phyloP scores from a whole-genome alignment of 176 grass and related monocot species.

The Cymbopogon citratus region DNA sequence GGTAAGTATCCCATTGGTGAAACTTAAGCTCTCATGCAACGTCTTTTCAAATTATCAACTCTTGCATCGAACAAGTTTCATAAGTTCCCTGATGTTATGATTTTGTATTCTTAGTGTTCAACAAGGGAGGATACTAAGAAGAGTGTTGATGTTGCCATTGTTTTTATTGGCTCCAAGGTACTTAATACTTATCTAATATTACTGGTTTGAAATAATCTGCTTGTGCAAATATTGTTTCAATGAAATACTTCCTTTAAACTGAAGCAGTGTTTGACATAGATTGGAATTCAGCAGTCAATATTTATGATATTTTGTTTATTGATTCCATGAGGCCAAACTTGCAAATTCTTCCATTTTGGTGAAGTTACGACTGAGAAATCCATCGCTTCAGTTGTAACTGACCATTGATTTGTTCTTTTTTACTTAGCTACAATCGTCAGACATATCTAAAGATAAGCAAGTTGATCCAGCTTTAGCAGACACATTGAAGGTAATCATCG shows the following conservation, averaged over 20 bases:
- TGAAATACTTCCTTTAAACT: not conserved
- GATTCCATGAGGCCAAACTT: not conserved
- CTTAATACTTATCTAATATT: not conserved
- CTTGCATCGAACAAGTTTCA: not conserved
- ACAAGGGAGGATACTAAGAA: constrained; percentile 33
- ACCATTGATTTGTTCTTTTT: constrained; percentile 20
- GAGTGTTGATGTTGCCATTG: constrained; percentile 64
- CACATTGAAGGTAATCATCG: constrained; percentile 56
- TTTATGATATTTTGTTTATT: not conserved
- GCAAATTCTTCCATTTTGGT: not conserved
- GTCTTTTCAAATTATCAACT: not conserved
- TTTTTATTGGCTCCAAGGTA: constrained; percentile 90
- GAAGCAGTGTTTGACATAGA: not conserved
- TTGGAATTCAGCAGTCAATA: not conserved
- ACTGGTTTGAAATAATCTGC: not conserved
- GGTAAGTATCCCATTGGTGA: constrained; percentile 44
- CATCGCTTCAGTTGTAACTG: constrained; percentile 5
- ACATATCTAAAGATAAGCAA: constrained; percentile 72
- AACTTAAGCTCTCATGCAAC: not conserved
- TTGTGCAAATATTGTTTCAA: not conserved
- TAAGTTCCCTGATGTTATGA: constrained; percentile 2
- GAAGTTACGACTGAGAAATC: not conserved
- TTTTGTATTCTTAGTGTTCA: constrained; percentile 62
- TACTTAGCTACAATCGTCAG: constrained; percentile 71
- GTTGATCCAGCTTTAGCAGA: constrained; percentile 61